A percentile compares a stretch with the other conserved stretches of the same genome.
Conservation (phyloP, 2,329 filamentous ascomycete species). For the Teratosphaeria viscida region DNA sequence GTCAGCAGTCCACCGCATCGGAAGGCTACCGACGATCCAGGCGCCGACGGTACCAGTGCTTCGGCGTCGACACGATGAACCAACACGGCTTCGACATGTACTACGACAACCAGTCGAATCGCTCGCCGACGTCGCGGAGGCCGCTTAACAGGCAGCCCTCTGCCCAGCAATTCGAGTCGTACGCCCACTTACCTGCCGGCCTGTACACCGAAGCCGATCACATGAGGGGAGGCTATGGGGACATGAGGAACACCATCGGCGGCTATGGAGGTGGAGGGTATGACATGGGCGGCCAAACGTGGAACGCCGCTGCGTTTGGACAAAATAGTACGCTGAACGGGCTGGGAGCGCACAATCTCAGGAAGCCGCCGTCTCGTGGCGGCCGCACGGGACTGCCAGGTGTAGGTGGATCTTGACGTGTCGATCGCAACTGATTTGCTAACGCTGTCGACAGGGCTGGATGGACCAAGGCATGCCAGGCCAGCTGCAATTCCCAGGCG, state of each 20-base stretch:
- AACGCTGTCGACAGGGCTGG: conserved; percentile 44
- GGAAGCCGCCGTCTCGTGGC: conserved; percentile 45
- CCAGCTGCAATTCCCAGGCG: conserved; percentile 11
- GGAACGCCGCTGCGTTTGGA: conserved; percentile 67
- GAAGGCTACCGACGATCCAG: background rate
- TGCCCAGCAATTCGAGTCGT: conserved; percentile 60
- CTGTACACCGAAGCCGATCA: conserved; percentile 63
- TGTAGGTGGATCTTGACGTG: conserved; percentile 37
- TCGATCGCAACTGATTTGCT: background rate
- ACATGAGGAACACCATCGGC: conserved; percentile 18
- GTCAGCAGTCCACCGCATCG: background rate
- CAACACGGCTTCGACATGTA: conserved; percentile 50
- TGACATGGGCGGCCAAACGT: conserved; percentile 63
- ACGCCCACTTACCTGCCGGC: conserved; percentile 54
- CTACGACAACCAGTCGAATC: conserved; percentile 55
- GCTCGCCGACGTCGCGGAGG: conserved; percentile 65
- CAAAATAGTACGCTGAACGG: conserved; percentile 49
- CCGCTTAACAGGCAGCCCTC: conserved; percentile 62
- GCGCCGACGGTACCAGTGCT: background rate
- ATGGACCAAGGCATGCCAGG: conserved; percentile 43
- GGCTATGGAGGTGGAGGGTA: conserved; percentile 50
- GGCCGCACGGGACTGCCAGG: conserved; percentile 55
- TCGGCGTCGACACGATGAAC: conserved; percentile 15
- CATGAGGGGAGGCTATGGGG: conserved; percentile 32
- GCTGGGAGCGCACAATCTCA: conserved; percentile 14